Evolutionary conservation across 1,139 yeast genomes (phyloP).

Genomic region (Pichia sp.): DNA sequence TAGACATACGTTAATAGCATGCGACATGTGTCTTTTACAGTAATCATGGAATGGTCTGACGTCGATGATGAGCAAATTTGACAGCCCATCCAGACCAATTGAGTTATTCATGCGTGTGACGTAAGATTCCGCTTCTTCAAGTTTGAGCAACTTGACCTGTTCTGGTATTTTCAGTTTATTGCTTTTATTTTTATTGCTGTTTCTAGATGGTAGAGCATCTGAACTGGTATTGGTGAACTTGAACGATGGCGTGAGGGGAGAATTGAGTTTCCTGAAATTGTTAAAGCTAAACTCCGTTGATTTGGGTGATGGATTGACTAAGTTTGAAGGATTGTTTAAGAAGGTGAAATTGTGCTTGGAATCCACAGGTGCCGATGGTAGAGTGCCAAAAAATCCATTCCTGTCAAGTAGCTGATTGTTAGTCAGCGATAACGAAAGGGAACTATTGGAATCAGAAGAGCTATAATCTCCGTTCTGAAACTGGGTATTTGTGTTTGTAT

Average conservation of each 20-base stretch:
- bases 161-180: constrained; percentile 18
- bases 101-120: constrained; percentile 15
- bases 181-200: constrained; percentile 18
- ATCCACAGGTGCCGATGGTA: constrained; percentile 9
- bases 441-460: too few species aligned
- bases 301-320: constrained; percentile 3
- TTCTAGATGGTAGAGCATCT: constrained; percentile 12
- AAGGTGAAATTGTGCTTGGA: constrained; percentile 8
- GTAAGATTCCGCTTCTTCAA: constrained; percentile 14
- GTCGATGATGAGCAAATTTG: constrained; percentile 36
- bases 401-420: too few species aligned
- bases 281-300: constrained; percentile 4
- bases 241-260: neutral
- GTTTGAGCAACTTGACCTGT: constrained; percentile 16
- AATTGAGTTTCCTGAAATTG: neutral
- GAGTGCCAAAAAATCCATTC: neutral
- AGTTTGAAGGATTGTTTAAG: neutral
- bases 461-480: too few species aligned
- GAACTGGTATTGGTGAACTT: constrained; percentile 2
- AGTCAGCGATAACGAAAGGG: too few species aligned
- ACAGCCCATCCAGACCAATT: constrained; percentile 20
- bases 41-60: constrained; percentile 50
- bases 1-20: constrained; percentile 45
- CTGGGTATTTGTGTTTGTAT: too few species aligned
- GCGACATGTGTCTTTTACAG: constrained; percentile 37